A percentile compares a stretch with the other conserved stretches of the same genome.
These are phyloP conservation scores for Penicillium pulvis DNA, from an alignment of 495 filamentous ascomycete genomes.

Conservation along the genomic window DNA sequence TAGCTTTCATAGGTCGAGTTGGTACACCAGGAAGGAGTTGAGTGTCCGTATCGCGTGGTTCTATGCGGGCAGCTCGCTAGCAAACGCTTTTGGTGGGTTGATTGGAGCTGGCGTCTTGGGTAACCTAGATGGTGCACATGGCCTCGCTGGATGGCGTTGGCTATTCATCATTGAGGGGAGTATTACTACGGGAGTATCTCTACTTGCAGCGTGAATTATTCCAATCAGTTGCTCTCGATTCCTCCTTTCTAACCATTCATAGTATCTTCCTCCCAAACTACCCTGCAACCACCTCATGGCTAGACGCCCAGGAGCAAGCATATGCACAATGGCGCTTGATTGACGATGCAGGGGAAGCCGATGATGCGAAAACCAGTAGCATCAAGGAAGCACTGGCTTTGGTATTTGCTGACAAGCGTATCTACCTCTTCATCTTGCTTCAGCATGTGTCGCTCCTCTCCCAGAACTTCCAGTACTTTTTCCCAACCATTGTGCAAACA, in stretches of 20 bases:
- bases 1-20: conserved; percentile 36
- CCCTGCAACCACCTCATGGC: conserved; percentile 72
- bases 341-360: conserved; percentile 77
- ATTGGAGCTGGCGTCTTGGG: conserved; percentile 56
- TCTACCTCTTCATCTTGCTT: conserved; percentile 40
- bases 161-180: conserved; percentile 79
- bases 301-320: conserved; percentile 65
- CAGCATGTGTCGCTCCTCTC: conserved; percentile 39
- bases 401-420: conserved; percentile 37
- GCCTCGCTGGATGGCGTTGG: conserved; percentile 68
- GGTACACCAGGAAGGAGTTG: conserved; percentile 54
- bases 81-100: conserved; percentile 65
- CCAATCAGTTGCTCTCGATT: background rate
- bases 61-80: conserved; percentile 62
- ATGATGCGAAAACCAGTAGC: conserved; percentile 37
- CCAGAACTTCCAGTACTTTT: conserved; percentile 77
- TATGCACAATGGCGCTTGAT: conserved; percentile 72
- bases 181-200: conserved; percentile 33
- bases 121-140: conserved; percentile 40
- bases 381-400: conserved; percentile 31
- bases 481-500: conserved; percentile 77
- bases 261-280: conserved; percentile 76
- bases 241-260: conserved; percentile 30
- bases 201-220: conserved; percentile 24
- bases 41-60: conserved; percentile 57